A percentile compares a stretch with the other conserved stretches of the same genome.
phyloP scores from a whole-genome alignment of 73 alveolate species.

The Blepharisma stoltei region DNA sequence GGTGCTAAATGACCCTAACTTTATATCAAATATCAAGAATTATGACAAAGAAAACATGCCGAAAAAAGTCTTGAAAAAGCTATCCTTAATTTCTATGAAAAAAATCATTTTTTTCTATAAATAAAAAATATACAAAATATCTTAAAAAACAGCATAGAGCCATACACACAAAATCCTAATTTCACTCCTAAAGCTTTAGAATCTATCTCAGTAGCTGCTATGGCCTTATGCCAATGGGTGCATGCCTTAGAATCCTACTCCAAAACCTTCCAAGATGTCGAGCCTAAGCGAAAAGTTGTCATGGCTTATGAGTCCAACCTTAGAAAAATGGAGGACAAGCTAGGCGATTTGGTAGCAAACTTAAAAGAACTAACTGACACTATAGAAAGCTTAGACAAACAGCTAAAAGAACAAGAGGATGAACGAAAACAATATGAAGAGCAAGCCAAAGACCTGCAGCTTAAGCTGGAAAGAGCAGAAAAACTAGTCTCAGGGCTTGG shows the following conservation, averaged over 20 bases:
- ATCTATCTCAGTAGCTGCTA: constrained; percentile 76
- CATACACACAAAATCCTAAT: constrained; percentile 75
- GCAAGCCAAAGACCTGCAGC: constrained; percentile 83
- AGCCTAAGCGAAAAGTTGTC: constrained; percentile 86
- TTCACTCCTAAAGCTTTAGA: constrained; percentile 68
- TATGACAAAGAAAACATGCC: constrained; percentile 84
- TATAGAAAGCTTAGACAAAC: constrained; percentile 39
- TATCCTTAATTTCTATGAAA: too few relatives aligned
- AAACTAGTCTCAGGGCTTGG: constrained; percentile 98
- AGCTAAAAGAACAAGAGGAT: constrained; percentile 71
- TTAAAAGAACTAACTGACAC: constrained; percentile 51
- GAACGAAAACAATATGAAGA: constrained; percentile 81
- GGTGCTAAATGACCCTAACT: constrained; percentile 92
- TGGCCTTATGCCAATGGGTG: constrained; percentile 90
- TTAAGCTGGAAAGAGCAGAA: constrained; percentile 96
- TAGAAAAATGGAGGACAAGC: constrained; percentile 64
- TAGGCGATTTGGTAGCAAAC: constrained; percentile 58
- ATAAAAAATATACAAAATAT: too few relatives aligned
- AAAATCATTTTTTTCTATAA: too few relatives aligned
- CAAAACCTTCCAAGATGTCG: constrained; percentile 93
- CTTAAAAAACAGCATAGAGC: too few relatives aligned
- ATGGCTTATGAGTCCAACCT: constrained; percentile 65
- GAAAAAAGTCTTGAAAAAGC: constrained; percentile 59
- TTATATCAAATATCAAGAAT: constrained; percentile 76
- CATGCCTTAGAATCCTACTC: constrained; percentile 92